Percentiles rank a stretch among this genome's conserved stretches.
phyloP scores from a whole-genome alignment of 805 yeast genomes.

The Pichia nanzhaoensis region DNA sequence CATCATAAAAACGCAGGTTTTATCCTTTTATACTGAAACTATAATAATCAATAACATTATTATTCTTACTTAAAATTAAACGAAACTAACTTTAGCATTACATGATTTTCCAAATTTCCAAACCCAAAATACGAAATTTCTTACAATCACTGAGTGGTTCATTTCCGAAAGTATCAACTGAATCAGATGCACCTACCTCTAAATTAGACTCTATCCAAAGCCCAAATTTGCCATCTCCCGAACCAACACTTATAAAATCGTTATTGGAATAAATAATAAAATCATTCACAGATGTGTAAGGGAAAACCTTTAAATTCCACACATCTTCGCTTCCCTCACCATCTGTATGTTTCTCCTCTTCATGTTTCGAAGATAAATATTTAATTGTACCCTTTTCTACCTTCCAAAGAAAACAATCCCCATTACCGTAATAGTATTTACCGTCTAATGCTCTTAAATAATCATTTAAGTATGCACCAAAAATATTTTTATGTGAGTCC shows the following conservation, averaged over 20 bases:
- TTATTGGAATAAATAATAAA: constrained; percentile 77
- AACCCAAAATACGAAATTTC: constrained; percentile 65
- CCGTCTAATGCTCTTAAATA: constrained; percentile 63
- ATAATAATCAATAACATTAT: too few relatives aligned
- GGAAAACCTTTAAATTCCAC: constrained; percentile 59
- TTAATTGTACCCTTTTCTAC: constrained; percentile 39
- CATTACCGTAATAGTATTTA: constrained; percentile 81
- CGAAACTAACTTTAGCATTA: constrained; percentile 1
- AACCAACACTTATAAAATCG: constrained; percentile 76
- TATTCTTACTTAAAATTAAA: not conserved
- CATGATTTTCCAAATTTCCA: constrained; percentile 80
- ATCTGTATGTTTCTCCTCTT: not conserved
- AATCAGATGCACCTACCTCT: constrained; percentile 67
- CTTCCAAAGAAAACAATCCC: constrained; percentile 92
- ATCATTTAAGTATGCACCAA: constrained; percentile 80
- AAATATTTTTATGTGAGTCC: constrained; percentile 56
- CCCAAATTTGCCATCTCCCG: constrained; percentile 90
- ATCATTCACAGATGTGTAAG: constrained; percentile 84
- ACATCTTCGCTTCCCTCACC: not conserved
- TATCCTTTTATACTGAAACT: too few relatives aligned
- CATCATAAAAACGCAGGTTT: too few relatives aligned
- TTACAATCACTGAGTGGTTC: constrained; percentile 51
- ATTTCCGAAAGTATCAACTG: constrained; percentile 84
- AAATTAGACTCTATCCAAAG: constrained; percentile 78
- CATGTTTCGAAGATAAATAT: constrained; percentile 12